Evolutionary conservation across 1,284 basidiomycete species (phyloP), one percentile per base, ranked within the genome.

Genomic region (Melanopsichium pennsylvanicum): DNA sequence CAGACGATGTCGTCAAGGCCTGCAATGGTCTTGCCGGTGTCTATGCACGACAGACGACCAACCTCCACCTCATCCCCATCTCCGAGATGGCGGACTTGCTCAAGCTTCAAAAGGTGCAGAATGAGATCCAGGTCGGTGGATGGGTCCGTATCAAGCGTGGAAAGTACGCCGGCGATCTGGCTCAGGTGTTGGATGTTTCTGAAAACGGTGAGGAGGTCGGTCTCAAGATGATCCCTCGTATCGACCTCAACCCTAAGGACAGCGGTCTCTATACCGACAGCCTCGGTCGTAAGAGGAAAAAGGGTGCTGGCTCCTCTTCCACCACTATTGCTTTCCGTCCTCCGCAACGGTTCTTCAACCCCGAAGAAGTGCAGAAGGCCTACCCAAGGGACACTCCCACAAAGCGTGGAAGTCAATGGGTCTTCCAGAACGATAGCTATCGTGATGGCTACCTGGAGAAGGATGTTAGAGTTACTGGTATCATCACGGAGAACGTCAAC

Each of bases 41-140:
- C 46, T 98, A 93, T 82, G 71, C 70, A 4, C 60, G 70, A 29
- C 88, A 89, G 46, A 66, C 69, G 31, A 62, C 63, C 25, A 90
- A 90, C 16, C 87, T 93, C 62, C 86, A 87, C 34, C 87, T 97
- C 33, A 93, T 98, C 1, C 94, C 94, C 8, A 94, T 97, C 66
- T 92, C 97, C 72, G 95, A 99, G 84, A 98, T 98, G 95, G 92
- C 94, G 6, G 93, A 92, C 64, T 84, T 98, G 27, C 86, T 98
- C 69, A 92, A 92, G 80, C 96, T 97, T 76, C 96, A 94, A 84
- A 94, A 95, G 83, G 90, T 93, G 78, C 91, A 93, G 69, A 84
- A 90, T 50, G 90, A 90, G 1, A 87, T 97, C 39, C 88, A 88
- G 16, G 88, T 89, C 2, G 93, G 93, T 27, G 91, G 88, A 74